phyloP scores from a whole-genome alignment of 306 rosid genomes.

The Fragaria iinumae region DNA sequence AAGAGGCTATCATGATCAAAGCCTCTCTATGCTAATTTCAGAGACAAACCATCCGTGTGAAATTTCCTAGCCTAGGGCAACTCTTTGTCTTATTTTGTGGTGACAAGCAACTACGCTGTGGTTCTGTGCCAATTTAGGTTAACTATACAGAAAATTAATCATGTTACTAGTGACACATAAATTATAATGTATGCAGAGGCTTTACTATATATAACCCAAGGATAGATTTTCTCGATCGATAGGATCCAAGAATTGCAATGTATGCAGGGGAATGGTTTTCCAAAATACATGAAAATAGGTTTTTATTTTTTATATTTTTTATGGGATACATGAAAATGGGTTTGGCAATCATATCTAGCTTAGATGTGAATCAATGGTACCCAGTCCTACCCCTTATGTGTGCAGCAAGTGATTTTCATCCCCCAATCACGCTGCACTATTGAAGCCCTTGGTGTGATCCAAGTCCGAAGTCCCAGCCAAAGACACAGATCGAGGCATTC shows the following conservation, averaged over 20 bases:
- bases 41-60: background rate
- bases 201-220: no score
- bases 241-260: no score
- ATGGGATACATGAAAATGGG: background rate
- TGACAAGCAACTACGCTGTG: background rate
- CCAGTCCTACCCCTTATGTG: background rate
- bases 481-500: background rate
- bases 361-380: background rate
- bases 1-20: background rate
- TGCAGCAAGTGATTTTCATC: background rate
- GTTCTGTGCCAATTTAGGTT: no score
- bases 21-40: background rate
- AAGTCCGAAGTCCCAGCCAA: background rate
- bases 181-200: no score
- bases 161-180: no score
- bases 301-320: no score
- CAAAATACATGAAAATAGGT: background rate
- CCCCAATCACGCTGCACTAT: slow-evolving; percentile 2
- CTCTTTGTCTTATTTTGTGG: slow-evolving; percentile 1
- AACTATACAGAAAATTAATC: no score
- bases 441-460: slow-evolving; percentile 14
- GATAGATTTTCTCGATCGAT: no score
- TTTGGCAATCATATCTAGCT: background rate
- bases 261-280: no score
- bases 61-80: background rate